Conservation (phyloP, 2,329 filamentous ascomycete species). For the Penicillium nordicum region DNA sequence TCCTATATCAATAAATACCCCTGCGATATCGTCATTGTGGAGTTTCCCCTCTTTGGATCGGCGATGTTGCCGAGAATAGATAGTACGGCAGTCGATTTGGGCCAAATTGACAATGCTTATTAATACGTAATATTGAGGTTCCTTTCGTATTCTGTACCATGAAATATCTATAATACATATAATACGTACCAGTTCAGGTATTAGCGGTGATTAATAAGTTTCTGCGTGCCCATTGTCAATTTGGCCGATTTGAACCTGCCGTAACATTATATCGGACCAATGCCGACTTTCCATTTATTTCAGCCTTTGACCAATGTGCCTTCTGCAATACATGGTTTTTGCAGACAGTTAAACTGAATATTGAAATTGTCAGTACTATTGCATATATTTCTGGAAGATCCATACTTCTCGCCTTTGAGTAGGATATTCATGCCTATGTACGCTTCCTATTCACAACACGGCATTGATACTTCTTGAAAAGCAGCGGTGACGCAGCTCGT, state of each 20-base stretch:
- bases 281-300: not conserved
- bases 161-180: no score
- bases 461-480: not conserved
- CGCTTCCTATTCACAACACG: not conserved
- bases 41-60: not conserved
- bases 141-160: no score
- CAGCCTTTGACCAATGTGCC: not conserved
- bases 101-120: no score
- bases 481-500: not conserved
- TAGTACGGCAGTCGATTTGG: no score
- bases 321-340: not conserved
- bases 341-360: not conserved
- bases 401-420: not conserved
- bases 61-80: not conserved
- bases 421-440: not conserved
- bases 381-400: not conserved
- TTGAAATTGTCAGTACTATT: not conserved
- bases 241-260: no score
- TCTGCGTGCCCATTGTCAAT: no score
- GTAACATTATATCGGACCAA: not conserved
- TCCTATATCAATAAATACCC: not conserved
- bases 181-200: no score
- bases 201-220: no score
- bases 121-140: no score
- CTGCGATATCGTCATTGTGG: not conserved